These are phyloP conservation scores for Mollisiaceae sp. DNA, from an alignment of 2,329 filamentous ascomycete genomes.

Conservation along the genomic window DNA sequence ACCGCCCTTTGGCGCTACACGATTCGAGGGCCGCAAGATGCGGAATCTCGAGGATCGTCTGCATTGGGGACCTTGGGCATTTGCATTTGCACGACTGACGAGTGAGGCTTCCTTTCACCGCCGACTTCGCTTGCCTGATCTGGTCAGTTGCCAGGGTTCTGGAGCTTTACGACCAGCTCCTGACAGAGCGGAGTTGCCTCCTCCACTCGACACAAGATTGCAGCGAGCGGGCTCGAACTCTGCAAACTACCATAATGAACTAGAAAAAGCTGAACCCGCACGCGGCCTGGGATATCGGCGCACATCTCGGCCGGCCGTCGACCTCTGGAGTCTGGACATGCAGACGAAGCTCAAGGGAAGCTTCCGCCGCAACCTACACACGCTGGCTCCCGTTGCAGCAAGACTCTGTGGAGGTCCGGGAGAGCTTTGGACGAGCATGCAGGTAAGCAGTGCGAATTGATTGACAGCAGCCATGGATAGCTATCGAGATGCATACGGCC, in stretches of 20 bases:
- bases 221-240: slow-evolving; percentile 1
- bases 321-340: not conserved
- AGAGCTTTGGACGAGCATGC: slow-evolving; percentile 28
- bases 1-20: slow-evolving; percentile 37
- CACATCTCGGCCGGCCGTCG: not conserved
- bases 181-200: slow-evolving; percentile 4
- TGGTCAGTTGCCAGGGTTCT: slow-evolving; percentile 11
- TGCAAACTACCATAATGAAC: not conserved
- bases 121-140: slow-evolving; percentile 16
- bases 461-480: slow-evolving; percentile 30
- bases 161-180: not conserved
- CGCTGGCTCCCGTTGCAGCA: not conserved
- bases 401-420: slow-evolving; percentile 17
- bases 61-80: slow-evolving; percentile 19
- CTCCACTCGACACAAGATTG: slow-evolving; percentile 4
- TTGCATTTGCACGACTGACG: slow-evolving; percentile 20
- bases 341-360: slow-evolving; percentile 26
- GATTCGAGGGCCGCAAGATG: slow-evolving; percentile 37
- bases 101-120: slow-evolving; percentile 30
- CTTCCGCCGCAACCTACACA: slow-evolving; percentile 22
- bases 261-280: not conserved
- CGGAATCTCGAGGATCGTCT: slow-evolving; percentile 23
- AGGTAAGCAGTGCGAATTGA: slow-evolving; percentile 29
- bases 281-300: not conserved
- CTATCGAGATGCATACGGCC: slow-evolving; percentile 34